Base-by-base conservation (phyloP, 768 basidiomycete species). In the Suillus variegatus region DNA sequence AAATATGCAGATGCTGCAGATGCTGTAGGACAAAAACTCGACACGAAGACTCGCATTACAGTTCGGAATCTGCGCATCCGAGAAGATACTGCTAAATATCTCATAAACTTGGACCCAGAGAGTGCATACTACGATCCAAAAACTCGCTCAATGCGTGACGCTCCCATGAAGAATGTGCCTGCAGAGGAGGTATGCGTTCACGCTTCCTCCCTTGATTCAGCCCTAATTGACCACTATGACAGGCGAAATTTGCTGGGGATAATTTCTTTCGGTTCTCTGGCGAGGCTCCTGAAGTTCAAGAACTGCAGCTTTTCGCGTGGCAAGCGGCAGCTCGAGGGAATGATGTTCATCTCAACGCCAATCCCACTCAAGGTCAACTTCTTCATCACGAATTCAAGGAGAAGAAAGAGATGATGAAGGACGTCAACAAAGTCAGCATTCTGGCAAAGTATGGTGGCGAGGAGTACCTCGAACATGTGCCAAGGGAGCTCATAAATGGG, bases 111-210 rank as follows among this genome's bases (percentile, higher is more conserved):
- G 76, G 95, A 99, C 77, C 91, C 92, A 1, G 90, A 94, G 0
- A 95, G 93, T 71, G 97, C 97, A 10, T 98, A 99, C 81, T 99
- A 99, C 75, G 97, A 99, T 74, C 97, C 97, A 56, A 99, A 99
- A 82, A 99, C 97, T 14, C 90, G 97, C 73, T 98, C 97, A 8
- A 99, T 99, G 97, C 91, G 97, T 78, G 97, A 99, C 73, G 96
- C 97, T 49, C 97, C 97, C 0, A 66, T 89, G 16, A 87, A 86
- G 75, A 86, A 88, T 69, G 81, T 93, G 32, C 82, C 88, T 7
- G 80, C 93, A n/a, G 95, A 97, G 77, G 97, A 99, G 72, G 95
- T 96, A 74, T 60, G 91, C 32, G 1, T 80, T 9, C 44, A 6
- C 28, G 14, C 60, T 60, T 28, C 3, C 36, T 64, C 40, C 47